phyloP scores from a whole-genome alignment of 2,329 filamentous ascomycete genomes.

The Sclerotinia subarctica region DNA sequence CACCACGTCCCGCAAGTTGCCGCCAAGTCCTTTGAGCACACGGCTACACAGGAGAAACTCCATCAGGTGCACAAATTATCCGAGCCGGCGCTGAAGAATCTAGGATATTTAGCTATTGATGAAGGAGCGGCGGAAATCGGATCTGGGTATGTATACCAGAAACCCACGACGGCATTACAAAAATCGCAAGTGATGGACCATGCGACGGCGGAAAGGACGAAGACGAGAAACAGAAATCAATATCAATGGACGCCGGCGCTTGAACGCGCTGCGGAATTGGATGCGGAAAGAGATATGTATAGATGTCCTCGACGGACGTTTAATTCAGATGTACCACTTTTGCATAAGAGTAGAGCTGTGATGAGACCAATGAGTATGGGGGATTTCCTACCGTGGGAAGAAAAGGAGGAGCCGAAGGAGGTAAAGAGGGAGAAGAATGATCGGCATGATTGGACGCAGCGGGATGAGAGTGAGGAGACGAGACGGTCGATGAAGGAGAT shows the following conservation, averaged over 20 bases:
- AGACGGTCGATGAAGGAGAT: constrained; percentile 29
- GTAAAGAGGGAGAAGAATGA: constrained; percentile 24
- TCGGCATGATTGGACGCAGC: constrained; percentile 55
- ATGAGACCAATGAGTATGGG: constrained; percentile 30
- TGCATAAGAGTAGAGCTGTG: constrained; percentile 8
- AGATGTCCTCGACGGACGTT: constrained; percentile 39
- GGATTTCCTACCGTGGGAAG: constrained; percentile 29
- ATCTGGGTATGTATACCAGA: neutral
- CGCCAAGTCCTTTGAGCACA: constrained; percentile 53
- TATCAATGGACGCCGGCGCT: constrained; percentile 44
- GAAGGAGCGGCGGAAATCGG: constrained; percentile 21
- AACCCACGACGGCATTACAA: constrained; percentile 24
- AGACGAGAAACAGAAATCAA: constrained; percentile 44
- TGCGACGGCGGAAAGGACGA: constrained; percentile 40
- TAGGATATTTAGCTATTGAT: constrained; percentile 37
- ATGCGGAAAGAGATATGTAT: constrained; percentile 34
- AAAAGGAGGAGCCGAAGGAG: constrained; percentile 22
- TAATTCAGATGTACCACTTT: constrained; percentile 16
- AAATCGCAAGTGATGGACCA: constrained; percentile 32
- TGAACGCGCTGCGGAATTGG: constrained; percentile 40
- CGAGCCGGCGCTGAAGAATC: constrained; percentile 43
- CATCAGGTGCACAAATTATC: constrained; percentile 46
- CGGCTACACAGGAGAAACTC: constrained; percentile 47
- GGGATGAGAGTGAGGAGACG: constrained; percentile 44
- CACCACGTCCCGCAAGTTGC: constrained; percentile 54